Conservation (phyloP, 2,329 filamentous ascomycete species). For the Colletotrichum sp. region DNA sequence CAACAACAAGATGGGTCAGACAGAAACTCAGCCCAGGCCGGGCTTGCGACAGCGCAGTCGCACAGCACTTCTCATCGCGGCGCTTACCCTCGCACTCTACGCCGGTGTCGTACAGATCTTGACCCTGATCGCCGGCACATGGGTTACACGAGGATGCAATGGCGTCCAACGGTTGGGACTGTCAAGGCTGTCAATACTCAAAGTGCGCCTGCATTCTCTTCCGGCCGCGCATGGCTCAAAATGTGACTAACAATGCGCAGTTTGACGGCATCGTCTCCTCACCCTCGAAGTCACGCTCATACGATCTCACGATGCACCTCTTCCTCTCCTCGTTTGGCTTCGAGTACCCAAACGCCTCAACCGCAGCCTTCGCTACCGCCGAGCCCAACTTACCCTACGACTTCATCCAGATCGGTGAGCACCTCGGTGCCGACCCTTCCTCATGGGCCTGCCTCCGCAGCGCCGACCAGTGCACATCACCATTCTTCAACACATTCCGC, state of each 20-base stretch:
- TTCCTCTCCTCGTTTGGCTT: conserved; percentile 18
- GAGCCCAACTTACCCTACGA: conserved; percentile 3
- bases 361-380: not conserved
- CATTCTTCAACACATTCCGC: conserved; percentile 15
- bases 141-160: not conserved
- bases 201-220: not conserved
- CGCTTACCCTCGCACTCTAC: not conserved
- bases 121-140: conserved; percentile 1
- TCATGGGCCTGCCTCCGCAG: conserved; percentile 16
- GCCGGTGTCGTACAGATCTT: not conserved
- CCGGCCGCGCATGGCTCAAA: not conserved
- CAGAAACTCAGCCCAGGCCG: not conserved
- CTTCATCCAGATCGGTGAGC: conserved; percentile 8
- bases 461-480: not conserved
- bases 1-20: not conserved
- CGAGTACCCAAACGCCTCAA: conserved; percentile 6
- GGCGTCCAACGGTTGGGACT: not conserved
- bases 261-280: conserved; percentile 18
- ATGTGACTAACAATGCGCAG: too few relatives aligned
- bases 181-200: not conserved
- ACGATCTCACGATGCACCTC: conserved; percentile 15
- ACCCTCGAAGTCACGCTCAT: not conserved
- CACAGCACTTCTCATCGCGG: not conserved
- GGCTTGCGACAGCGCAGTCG: not conserved
- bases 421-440: not conserved